Evolutionary conservation across 129 eudicot species (phyloP).

Genomic region (Mikania micrantha): DNA sequence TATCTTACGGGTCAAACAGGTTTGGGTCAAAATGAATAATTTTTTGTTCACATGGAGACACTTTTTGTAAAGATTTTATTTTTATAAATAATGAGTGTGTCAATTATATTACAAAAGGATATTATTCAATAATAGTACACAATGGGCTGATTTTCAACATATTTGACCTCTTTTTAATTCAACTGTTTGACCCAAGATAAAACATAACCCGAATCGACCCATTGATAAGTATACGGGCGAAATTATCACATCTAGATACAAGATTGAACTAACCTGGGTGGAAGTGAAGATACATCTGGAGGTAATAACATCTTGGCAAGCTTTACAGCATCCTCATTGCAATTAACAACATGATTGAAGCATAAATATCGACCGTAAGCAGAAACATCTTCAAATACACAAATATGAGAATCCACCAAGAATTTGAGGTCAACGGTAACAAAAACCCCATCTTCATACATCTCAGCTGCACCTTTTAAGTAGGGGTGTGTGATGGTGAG

Average conservation of each 20-base stretch:
- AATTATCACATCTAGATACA: not conserved
- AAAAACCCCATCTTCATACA: constrained; percentile 78
- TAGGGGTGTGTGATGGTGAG: constrained; percentile 70
- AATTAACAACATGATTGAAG: constrained; percentile 65
- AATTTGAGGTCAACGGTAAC: constrained; percentile 70
- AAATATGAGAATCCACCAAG: constrained; percentile 78
- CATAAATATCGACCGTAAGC: constrained; percentile 82
- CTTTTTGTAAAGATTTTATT: not conserved
- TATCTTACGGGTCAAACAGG: not conserved
- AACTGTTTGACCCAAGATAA: not conserved
- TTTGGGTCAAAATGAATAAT: not conserved
- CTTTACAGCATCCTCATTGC: constrained; percentile 50
- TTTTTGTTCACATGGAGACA: not conserved
- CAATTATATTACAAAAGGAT: too few relatives aligned
- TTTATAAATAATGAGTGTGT: too few relatives aligned
- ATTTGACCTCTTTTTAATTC: not conserved
- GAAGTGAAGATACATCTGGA: constrained; percentile 35
- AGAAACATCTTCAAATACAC: constrained; percentile 73
- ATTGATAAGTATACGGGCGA: not conserved
- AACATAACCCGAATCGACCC: not conserved
- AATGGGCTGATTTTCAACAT: not conserved
- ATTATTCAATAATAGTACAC: too few relatives aligned
- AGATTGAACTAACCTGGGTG: constrained; percentile 39
- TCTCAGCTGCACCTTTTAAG: constrained; percentile 87
- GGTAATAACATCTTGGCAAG: constrained; percentile 62